A percentile compares a stretch with the other conserved stretches of the same genome.
Conservation (phyloP, 345 rosid genomes). For the Diplotaxis tenuifolia region DNA sequence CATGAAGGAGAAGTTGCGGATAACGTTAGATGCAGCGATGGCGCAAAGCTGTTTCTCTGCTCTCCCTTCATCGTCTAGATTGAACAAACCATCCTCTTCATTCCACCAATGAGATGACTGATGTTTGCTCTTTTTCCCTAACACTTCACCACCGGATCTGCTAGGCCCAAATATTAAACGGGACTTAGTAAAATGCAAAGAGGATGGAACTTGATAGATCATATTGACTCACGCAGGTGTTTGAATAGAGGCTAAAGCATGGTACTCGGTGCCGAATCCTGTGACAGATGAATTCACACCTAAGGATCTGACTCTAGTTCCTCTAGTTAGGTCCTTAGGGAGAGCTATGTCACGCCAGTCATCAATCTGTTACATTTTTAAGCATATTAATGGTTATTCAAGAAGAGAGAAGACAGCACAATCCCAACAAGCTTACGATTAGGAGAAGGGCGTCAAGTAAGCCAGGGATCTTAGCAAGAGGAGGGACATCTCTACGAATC, state of each 20-base stretch:
- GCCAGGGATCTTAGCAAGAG: slow-evolving; percentile 92
- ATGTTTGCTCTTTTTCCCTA: slow-evolving; percentile 48
- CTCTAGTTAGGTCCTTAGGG: slow-evolving; percentile 61
- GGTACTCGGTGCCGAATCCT: slow-evolving; percentile 74
- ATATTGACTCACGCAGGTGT: slow-evolving; percentile 48
- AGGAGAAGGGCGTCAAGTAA: slow-evolving; percentile 93
- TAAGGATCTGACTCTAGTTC: slow-evolving; percentile 61
- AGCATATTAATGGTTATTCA: background rate
- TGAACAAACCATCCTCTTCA: slow-evolving; percentile 88
- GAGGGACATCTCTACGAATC: slow-evolving; percentile 70
- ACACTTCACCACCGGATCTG: slow-evolving; percentile 49
- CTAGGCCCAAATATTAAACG: slow-evolving; percentile 16
- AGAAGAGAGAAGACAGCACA: background rate
- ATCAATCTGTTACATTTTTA: slow-evolving; percentile 62
- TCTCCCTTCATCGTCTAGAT: slow-evolving; percentile 88
- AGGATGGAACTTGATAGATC: background rate
- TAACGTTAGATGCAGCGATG: slow-evolving; percentile 87
- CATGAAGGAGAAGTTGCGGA: slow-evolving; percentile 97
- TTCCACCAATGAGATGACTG: slow-evolving; percentile 78
- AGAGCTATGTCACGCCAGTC: slow-evolving; percentile 90
- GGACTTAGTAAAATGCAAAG: slow-evolving; percentile 8
- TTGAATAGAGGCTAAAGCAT: slow-evolving; percentile 52
- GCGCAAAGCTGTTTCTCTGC: slow-evolving; percentile 91
- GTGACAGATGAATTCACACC: slow-evolving; percentile 66
- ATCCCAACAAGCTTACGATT: slow-evolving; percentile 51